phyloP scores from a whole-genome alignment of 306 rosid species.

The Astragalus membranaceus region DNA sequence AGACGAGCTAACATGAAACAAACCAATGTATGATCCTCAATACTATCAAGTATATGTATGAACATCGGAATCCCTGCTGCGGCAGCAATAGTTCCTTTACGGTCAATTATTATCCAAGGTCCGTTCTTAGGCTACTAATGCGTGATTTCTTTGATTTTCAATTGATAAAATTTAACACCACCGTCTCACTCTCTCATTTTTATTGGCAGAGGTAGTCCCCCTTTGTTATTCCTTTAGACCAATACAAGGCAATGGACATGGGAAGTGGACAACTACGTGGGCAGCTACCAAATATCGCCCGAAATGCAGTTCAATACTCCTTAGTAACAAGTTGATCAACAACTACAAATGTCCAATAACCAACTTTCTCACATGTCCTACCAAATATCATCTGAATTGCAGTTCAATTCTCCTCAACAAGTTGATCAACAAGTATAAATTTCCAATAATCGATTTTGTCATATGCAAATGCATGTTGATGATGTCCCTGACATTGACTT shows the following conservation, averaged over 20 bases:
- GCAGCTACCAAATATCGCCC: conserved; percentile 74
- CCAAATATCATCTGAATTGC: too few species aligned
- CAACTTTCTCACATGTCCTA: too few species aligned
- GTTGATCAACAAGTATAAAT: too few species aligned
- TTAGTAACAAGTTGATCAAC: too few species aligned
- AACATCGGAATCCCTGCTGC: conserved; percentile 97
- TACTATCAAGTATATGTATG: conserved; percentile 90
- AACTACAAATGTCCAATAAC: too few species aligned
- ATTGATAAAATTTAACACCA: too few species aligned
- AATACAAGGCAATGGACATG: conserved; percentile 97
- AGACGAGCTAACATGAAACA: conserved; percentile 93
- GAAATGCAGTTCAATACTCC: conserved; percentile 98
- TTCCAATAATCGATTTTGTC: too few species aligned
- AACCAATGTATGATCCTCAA: conserved; percentile 72
- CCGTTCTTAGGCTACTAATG: neutral
- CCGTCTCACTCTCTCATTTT: neutral
- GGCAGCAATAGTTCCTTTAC: conserved; percentile 90
- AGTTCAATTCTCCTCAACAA: too few species aligned
- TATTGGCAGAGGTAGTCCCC: conserved; percentile 86
- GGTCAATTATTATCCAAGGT: conserved; percentile 90
- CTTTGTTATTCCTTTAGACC: conserved; percentile 97
- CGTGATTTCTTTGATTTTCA: neutral
- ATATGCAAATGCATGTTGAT: too few species aligned
- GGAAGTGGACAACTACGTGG: too few species aligned
- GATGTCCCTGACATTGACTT: too few species aligned